Evolutionary conservation across 495 filamentous ascomycete genomes (phyloP).

Genomic region (Amniculicola lignicola): DNA sequence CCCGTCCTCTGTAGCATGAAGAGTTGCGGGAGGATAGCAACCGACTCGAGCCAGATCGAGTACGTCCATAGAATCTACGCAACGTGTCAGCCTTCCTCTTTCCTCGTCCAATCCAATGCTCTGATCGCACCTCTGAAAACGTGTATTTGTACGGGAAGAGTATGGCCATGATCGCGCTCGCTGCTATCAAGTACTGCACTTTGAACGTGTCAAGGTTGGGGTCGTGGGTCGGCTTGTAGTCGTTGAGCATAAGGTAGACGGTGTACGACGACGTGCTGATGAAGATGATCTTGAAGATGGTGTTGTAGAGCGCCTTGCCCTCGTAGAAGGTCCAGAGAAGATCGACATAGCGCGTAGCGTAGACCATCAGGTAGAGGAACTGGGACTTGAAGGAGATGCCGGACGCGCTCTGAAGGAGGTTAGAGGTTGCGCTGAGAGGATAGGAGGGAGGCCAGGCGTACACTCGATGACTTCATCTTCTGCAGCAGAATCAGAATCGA

Average conservation of each 20-base stretch:
- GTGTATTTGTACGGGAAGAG: constrained; percentile 82
- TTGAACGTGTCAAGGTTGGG: constrained; percentile 95
- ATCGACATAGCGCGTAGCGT: constrained; percentile 89
- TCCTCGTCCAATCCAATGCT: not conserved
- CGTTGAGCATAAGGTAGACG: constrained; percentile 93
- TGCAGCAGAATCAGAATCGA: constrained; percentile 93
- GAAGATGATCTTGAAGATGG: constrained; percentile 94
- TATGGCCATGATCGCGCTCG: constrained; percentile 71
- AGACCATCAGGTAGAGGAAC: constrained; percentile 87
- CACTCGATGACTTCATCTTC: constrained; percentile 90
- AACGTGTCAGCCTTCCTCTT: constrained; percentile 10
- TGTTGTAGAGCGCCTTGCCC: constrained; percentile 70
- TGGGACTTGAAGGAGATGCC: constrained; percentile 99
- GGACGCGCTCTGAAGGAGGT: constrained; percentile 72
- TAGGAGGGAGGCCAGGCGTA: constrained; percentile 43
- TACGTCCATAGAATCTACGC: constrained; percentile 91
- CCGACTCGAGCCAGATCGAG: constrained; percentile 94
- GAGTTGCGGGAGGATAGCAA: constrained; percentile 93
- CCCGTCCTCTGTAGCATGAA: constrained; percentile 98
- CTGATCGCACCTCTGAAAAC: constrained; percentile 52
- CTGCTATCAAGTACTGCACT: constrained; percentile 83
- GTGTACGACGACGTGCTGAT: constrained; percentile 85
- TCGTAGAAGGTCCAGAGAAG: constrained; percentile 80
- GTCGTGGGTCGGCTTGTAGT: constrained; percentile 94
- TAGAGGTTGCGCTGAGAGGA: constrained; percentile 11